Conservation (phyloP, 2,329 filamentous ascomycete genomes). For the Pseudogymnoascus sp. region DNA sequence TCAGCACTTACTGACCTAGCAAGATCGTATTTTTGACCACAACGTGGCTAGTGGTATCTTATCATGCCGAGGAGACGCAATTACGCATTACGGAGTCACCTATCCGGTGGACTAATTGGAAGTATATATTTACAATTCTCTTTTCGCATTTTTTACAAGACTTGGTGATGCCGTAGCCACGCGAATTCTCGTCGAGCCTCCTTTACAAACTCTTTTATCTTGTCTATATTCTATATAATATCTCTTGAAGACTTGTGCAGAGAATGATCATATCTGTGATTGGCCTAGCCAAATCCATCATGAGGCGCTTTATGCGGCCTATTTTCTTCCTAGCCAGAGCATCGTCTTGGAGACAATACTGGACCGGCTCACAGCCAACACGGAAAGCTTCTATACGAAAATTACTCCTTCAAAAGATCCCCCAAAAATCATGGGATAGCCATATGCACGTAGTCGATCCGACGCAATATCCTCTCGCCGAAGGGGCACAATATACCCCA, state of each 20-base stretch:
- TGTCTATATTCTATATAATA: neutral
- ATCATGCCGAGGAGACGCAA: neutral
- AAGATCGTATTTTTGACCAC: neutral
- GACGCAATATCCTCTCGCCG: conserved; percentile 37
- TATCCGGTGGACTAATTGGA: neutral
- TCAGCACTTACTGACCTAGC: neutral
- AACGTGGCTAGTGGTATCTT: neutral
- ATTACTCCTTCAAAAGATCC: neutral
- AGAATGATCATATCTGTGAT: neutral
- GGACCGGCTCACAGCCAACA: neutral
- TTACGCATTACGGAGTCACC: conserved; percentile 1
- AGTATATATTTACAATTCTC: neutral
- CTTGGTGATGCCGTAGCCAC: neutral
- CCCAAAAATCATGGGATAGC: conserved; percentile 34
- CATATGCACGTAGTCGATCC: conserved; percentile 57
- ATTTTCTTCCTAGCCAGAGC: conserved; percentile 2
- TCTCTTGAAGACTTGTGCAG: neutral
- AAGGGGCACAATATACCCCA: conserved; percentile 43
- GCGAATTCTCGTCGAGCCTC: neutral
- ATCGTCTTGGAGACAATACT: conserved; percentile 4
- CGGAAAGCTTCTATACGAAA: neutral
- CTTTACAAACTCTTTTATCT: neutral
- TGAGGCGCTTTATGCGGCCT: conserved; percentile 4
- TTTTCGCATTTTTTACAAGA: neutral
- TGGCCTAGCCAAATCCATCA: conserved; percentile 1